Evolutionary conservation across 139 green algal species (phyloP).

Genomic region (Mesotaenium endlicherianum): DNA sequence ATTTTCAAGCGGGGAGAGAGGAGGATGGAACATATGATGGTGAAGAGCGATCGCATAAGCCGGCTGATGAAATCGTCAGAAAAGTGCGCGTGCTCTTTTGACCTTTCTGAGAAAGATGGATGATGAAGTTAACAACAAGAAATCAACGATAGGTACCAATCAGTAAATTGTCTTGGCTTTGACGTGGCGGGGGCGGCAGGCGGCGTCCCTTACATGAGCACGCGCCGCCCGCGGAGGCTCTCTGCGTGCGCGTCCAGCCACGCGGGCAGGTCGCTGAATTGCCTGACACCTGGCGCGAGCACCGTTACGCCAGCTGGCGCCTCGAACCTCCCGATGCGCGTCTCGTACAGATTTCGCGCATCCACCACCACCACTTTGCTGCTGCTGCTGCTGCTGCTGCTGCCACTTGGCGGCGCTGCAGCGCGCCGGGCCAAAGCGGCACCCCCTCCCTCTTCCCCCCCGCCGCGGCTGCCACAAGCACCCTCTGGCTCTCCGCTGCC

Average conservation of each 20-base stretch:
- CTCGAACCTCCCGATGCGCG: constrained; percentile 64
- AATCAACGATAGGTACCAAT: no score
- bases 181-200: no score
- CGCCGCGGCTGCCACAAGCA: background rate
- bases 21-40: no score
- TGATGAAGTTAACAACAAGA: no score
- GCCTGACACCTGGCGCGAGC: constrained; percentile 55
- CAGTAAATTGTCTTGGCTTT: no score
- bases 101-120: no score
- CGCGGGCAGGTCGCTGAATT: constrained; percentile 70
- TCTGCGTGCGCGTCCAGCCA: constrained; percentile 64
- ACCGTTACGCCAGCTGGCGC: constrained; percentile 12
- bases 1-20: no score
- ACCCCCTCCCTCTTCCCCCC: background rate
- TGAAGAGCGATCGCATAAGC: no score
- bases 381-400: constrained; percentile 8
- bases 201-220: constrained; percentile 41
- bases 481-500: background rate
- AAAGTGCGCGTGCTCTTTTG: no score
- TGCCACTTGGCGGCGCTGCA: background rate
- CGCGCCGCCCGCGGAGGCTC: background rate
- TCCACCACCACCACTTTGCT: constrained; percentile 70
- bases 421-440: background rate
- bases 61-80: no score
- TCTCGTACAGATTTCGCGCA: constrained; percentile 76